Base-by-base conservation (phyloP, 345 rosid genomes). In the Euphorbia lathyris region DNA sequence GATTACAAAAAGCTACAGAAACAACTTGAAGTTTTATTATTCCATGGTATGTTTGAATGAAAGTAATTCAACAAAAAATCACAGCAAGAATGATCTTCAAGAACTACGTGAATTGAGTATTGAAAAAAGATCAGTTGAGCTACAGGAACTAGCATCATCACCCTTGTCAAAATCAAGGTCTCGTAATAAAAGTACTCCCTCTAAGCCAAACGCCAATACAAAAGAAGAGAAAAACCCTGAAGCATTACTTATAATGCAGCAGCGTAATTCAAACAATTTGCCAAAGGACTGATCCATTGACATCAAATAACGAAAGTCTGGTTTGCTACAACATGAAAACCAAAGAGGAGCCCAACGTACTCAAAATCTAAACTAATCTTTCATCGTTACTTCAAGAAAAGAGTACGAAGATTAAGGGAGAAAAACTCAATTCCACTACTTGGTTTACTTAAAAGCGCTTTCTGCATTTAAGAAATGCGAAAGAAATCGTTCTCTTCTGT, bases 371-470 rank as follows among this genome's bases (percentile, higher is more conserved):
- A 60, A 60, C 20, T 60, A 60, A 12, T 60, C 14, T 9, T 17
- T n/a, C 40, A 19, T 40, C 45, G 34, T 60, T 60, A 60, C 9
- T 60, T 10, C 40, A 58, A 58, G 8, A 29, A 29, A 60, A 60
- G 0, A 60, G 6, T 34, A 3, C 7, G 2, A 25, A 51, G 25
- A 51, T 51, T 8, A 4, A 19, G 9, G 9, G 9, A 3, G n/a
- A 51, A 51, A 51, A 51, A 12, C 20, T 20, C 30, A 22, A 13
- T 45, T 17, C 58, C 20, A 68, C 72, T 27, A 32, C 45, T 20
- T 5, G 19, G 29, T 14, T 68, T 45, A 70, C 66, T 58, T 58
- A n/a, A 27, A 70, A 68, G 45, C 7, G 25, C 56, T 74, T 64
- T 50, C 57, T 63, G 66, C 56, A 52, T 17, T 17, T 10, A 43